These are phyloP conservation scores for Erodium moschatum DNA, from an alignment of 441 rosid genomes.

Conservation along the genomic window DNA sequence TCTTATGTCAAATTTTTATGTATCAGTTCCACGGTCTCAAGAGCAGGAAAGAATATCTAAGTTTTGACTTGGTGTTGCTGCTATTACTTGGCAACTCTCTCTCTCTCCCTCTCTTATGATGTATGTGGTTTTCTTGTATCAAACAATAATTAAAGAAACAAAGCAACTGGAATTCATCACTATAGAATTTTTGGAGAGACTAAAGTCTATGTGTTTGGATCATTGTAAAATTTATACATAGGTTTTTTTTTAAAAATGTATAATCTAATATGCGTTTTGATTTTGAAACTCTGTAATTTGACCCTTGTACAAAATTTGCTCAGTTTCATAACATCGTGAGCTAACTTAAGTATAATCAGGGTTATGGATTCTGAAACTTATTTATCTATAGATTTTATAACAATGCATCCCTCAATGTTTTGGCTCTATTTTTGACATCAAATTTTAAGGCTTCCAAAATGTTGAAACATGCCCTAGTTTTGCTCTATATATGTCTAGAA, in stretches of 20 bases:
- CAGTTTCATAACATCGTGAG: not conserved
- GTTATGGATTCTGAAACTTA: not conserved
- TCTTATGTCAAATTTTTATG: not conserved
- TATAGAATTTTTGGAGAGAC: not conserved
- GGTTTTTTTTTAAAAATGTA: no score
- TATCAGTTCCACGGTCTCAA: not conserved
- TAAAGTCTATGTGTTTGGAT: not conserved
- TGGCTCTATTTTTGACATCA: not conserved
- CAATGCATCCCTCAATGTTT: not conserved
- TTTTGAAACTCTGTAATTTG: not conserved
- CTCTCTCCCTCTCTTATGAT: not conserved
- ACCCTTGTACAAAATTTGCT: not conserved
- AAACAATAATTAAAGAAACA: not conserved
- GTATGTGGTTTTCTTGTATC: not conserved
- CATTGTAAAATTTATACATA: no score
- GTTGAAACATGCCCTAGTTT: not conserved
- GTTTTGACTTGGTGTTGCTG: not conserved
- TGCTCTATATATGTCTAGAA: not conserved
- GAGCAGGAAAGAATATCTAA: not conserved
- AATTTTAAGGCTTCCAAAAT: not conserved
- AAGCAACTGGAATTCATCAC: not conserved
- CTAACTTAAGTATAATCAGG: no score
- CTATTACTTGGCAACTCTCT: not conserved
- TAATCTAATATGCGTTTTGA: not conserved
- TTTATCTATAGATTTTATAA: not conserved